Base-by-base conservation (phyloP, 352 stramenopile species). In the Pythium coloratum region DNA sequence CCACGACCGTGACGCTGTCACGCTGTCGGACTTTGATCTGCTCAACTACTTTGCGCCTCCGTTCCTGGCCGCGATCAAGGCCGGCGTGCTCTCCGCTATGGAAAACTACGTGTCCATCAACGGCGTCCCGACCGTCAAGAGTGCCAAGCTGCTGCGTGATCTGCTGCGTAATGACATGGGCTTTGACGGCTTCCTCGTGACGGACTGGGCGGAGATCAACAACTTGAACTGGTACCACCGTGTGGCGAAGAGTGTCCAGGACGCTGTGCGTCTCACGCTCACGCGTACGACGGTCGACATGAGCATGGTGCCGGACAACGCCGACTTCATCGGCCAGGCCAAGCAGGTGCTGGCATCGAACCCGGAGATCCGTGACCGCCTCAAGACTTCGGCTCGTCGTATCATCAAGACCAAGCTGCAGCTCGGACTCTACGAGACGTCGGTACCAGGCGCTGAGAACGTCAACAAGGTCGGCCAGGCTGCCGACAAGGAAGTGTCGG, bases 101-200 rank as follows among this genome's bases (percentile, higher is more conserved):
- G 94, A 98, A 73, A 96, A 75, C 54, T 99, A 98, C 79, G 90
- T 93, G 38, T 94, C 96, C 63, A 71, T 97, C 59, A 97, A 97
- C 60, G 92, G 91, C 7, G 81, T 98, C 24, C 95, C 95, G 0
- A 88, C 98, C 9, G 85, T 97, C 7, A 76, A 82, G 18, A 98
- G 90, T 55, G 71, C 75, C 20, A 83, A 89, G 46, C 76, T 84
- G 47, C 73, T 95, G 0, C 55, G 40, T n/a, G 55, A 66, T 33
- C 20, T 75, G 26, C n/a, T 96, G 6, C 71, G 89, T 12, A 62
- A 87, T 13, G 67, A 91, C 54, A 65, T 96, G 55, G 61, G 67
- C 13, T 96, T 94, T 70, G 64, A 89, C 10, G 87, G 87, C 6
- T 73, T 95, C 50, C 47, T 94, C 7, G 80, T 96, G 13, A 94